Percentiles rank a stretch among this genome's conserved stretches.
Conservation (phyloP, 371 early-diverging fungal species). For the Syncephalastrum sp. region DNA sequence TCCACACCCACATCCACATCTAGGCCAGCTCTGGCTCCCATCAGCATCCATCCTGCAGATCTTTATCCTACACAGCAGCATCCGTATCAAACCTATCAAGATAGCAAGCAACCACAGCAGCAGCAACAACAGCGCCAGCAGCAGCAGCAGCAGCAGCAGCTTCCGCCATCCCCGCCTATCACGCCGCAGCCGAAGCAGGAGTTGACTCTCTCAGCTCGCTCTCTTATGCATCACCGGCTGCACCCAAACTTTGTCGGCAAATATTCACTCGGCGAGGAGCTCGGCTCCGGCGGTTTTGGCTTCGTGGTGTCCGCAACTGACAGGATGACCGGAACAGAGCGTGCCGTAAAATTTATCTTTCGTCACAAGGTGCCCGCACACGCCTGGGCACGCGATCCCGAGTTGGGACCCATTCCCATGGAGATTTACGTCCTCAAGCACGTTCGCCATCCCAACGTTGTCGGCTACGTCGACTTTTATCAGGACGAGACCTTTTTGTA, state of each 20-base stretch:
- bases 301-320: slow-evolving; percentile 68
- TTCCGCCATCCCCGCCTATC: slow-evolving; percentile 26
- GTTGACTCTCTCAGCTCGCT: slow-evolving; percentile 41
- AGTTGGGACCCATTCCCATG: slow-evolving; percentile 68
- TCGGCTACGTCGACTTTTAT: slow-evolving; percentile 65
- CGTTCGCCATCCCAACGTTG: slow-evolving; percentile 67
- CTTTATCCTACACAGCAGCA: slow-evolving; percentile 8
- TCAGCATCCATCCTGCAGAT: slow-evolving; percentile 16
- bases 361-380: slow-evolving; percentile 60
- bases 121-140: slow-evolving; percentile 4
- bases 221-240: slow-evolving; percentile 46
- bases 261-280: slow-evolving; percentile 63
- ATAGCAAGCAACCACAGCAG: neutral
- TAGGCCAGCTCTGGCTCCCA: slow-evolving; percentile 18
- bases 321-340: slow-evolving; percentile 47
- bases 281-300: slow-evolving; percentile 81
- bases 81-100: neutral
- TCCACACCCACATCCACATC: slow-evolving; percentile 10
- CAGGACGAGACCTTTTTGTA: slow-evolving; percentile 69
- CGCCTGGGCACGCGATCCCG: slow-evolving; percentile 59
- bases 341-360: slow-evolving; percentile 82
- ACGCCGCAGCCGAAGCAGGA: slow-evolving; percentile 29
- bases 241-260: slow-evolving; percentile 47
- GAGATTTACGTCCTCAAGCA: slow-evolving; percentile 74
- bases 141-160: neutral